Percentiles rank a stretch among this genome's conserved stretches.
These are phyloP conservation scores for Sclerotinia sclerotiorum DNA, from an alignment of 2,329 filamentous ascomycete genomes.

Conservation along the genomic window DNA sequence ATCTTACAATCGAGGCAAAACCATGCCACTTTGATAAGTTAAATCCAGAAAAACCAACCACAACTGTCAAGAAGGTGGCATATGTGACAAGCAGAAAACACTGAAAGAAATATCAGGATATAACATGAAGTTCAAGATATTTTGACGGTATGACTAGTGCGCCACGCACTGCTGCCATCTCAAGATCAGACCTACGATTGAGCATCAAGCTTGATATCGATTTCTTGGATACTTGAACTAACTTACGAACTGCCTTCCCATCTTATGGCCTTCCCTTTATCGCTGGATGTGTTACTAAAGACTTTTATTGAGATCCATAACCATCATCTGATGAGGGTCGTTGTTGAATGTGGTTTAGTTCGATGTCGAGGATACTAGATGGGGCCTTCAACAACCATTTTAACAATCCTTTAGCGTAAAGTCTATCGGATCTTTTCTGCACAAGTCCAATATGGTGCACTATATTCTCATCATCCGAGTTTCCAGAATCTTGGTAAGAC, in stretches of 20 bases:
- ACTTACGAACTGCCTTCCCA: background rate
- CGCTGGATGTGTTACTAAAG: background rate
- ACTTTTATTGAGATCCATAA: background rate
- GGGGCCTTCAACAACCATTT: background rate
- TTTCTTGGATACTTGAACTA: background rate
- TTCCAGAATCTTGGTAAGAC: background rate
- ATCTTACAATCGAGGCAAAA: background rate
- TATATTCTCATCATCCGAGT: background rate
- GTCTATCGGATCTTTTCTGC: background rate
- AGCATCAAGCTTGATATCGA: background rate
- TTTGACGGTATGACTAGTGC: background rate
- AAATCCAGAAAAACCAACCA: background rate
- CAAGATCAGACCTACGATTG: background rate
- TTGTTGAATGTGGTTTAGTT: background rate
- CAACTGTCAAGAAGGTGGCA: background rate
- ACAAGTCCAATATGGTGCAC: background rate
- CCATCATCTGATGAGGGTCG: background rate
- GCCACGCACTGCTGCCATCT: background rate
- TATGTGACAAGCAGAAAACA: background rate
- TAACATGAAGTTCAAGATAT: background rate
- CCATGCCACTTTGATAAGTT: background rate
- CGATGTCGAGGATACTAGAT: background rate
- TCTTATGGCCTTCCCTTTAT: background rate
- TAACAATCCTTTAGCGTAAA: background rate
- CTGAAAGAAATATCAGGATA: background rate